A percentile compares a stretch with the other conserved stretches of the same genome.
phyloP scores from a whole-genome alignment of 768 basidiomycete species.

The Crassisporium funariophilum region DNA sequence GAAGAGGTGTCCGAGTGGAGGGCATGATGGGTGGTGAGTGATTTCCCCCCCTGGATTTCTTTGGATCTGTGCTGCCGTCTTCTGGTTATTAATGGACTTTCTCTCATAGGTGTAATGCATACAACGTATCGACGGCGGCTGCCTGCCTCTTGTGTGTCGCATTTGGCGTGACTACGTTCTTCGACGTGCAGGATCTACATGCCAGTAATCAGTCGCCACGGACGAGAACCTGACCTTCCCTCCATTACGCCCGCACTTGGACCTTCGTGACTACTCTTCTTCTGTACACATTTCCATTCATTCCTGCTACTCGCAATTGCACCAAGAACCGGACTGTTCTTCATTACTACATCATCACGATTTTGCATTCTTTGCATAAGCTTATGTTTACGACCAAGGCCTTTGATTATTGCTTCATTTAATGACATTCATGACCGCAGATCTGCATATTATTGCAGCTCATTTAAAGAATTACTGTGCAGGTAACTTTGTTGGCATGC shows the following conservation, averaged over 20 bases:
- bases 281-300: too few species aligned
- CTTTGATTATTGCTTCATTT: slow-evolving; percentile 3
- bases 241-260: background rate
- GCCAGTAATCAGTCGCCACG: slow-evolving; percentile 64
- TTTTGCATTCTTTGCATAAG: too few species aligned
- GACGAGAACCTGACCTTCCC: slow-evolving; percentile 37
- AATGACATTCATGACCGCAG: slow-evolving; percentile 10
- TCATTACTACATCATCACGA: too few species aligned
- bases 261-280: background rate
- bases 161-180: slow-evolving; percentile 60
- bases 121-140: slow-evolving; percentile 65
- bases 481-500: too few species aligned
- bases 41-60: background rate
- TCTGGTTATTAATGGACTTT: slow-evolving; percentile 6
- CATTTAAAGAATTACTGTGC: too few species aligned
- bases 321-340: too few species aligned
- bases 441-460: too few species aligned
- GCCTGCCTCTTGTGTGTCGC: slow-evolving; percentile 58
- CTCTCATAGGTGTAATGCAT: slow-evolving; percentile 65
- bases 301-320: too few species aligned
- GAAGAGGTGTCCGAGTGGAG: slow-evolving; percentile 63
- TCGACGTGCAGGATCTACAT: slow-evolving; percentile 66
- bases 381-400: slow-evolving; percentile 1
- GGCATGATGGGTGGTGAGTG: slow-evolving; percentile 62
- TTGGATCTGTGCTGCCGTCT: background rate